phyloP scores from a whole-genome alignment of 208 protist species.

The Trypanosoma cruzi region DNA sequence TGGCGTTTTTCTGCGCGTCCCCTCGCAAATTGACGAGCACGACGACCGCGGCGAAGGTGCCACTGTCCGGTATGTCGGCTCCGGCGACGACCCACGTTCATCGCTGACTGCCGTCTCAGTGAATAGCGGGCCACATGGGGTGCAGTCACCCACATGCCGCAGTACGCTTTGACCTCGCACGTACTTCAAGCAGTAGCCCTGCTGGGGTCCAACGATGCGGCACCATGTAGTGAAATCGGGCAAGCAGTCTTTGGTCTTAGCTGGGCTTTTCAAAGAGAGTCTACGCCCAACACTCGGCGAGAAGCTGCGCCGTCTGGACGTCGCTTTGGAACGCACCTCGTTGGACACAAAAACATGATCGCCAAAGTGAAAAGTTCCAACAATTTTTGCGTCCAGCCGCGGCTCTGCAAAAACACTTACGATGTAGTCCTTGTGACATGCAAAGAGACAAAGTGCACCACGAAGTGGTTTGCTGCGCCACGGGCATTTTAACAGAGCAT shows the following conservation, averaged over 20 bases:
- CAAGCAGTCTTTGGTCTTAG: neutral
- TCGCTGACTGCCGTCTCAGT: neutral
- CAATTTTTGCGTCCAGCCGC: slow-evolving; percentile 8
- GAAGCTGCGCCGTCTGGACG: neutral
- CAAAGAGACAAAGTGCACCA: slow-evolving; percentile 34
- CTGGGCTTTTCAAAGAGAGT: too few relatives aligned
- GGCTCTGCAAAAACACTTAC: slow-evolving; percentile 37
- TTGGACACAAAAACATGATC: slow-evolving; percentile 23
- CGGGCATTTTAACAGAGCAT: slow-evolving; percentile 23
- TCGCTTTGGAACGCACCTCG: slow-evolving; percentile 1
- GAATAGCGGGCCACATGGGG: slow-evolving; percentile 6
- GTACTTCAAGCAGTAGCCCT: slow-evolving; percentile 25
- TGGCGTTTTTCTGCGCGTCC: neutral
- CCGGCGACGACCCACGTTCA: neutral
- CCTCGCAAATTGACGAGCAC: neutral
- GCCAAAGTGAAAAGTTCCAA: slow-evolving; percentile 14
- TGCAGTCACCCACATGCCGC: slow-evolving; percentile 17
- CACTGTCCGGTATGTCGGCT: neutral
- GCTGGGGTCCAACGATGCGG: slow-evolving; percentile 13
- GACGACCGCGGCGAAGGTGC: neutral
- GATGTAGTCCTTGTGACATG: slow-evolving; percentile 10
- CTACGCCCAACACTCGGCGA: too few relatives aligned
- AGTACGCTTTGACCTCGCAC: slow-evolving; percentile 10
- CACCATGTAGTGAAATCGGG: slow-evolving; percentile 3
- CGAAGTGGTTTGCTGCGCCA: slow-evolving; percentile 31